Conservation (phyloP, 441 rosid species). For the Corymbia citriodora region DNA sequence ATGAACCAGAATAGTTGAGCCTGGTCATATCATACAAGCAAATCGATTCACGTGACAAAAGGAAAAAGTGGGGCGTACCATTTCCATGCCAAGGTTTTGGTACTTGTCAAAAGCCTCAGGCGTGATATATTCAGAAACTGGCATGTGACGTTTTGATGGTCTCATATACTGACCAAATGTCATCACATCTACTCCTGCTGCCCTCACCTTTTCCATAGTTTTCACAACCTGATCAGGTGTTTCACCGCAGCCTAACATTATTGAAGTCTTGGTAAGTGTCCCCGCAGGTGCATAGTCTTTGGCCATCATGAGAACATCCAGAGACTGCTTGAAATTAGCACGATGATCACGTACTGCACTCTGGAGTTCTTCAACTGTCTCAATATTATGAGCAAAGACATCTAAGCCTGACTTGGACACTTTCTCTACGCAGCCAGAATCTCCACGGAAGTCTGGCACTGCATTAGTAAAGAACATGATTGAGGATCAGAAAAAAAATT, state of each 20-base stretch:
- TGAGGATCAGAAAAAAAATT: background rate
- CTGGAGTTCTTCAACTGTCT: conserved; percentile 98
- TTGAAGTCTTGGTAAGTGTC: conserved; percentile 87
- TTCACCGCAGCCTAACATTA: conserved; percentile 98
- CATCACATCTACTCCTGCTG: conserved; percentile 91
- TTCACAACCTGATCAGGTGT: conserved; percentile 86
- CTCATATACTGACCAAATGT: conserved; percentile 99
- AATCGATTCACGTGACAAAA: background rate
- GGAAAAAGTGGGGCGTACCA: conserved; percentile 42
- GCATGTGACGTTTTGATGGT: conserved; percentile 98
- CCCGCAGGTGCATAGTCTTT: conserved; percentile 67
- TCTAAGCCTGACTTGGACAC: conserved; percentile 86
- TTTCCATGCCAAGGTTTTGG: conserved; percentile 80
- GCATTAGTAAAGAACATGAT: conserved; percentile 13
- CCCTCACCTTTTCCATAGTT: conserved; percentile 96
- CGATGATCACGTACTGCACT: conserved; percentile 81
- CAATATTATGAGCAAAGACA: conserved; percentile 95
- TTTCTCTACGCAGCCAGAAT: conserved; percentile 68
- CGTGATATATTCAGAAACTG: conserved; percentile 86
- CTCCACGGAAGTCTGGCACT: conserved; percentile 98
- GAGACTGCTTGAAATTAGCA: conserved; percentile 89
- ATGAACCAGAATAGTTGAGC: background rate
- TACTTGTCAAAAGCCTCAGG: conserved; percentile 94
- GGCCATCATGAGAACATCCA: conserved; percentile 87
- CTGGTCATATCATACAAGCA: background rate